Base-by-base conservation (phyloP, 2,329 filamentous ascomycete genomes). In the Neodidymelliopsis sp. region DNA sequence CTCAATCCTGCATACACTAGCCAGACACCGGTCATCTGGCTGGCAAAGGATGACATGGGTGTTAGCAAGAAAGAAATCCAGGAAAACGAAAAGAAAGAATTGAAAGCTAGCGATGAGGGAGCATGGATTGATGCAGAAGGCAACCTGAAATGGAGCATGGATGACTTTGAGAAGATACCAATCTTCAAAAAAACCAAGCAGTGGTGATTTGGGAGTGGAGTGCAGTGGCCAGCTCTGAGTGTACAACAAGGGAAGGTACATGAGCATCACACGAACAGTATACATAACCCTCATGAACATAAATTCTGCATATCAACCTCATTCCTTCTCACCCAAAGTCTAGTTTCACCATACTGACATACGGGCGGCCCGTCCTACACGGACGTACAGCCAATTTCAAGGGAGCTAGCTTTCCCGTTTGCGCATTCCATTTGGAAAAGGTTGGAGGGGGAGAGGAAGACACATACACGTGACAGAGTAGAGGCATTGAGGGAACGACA, bases 61-160 rank as follows among this genome's bases (percentile, higher is more conserved):
- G 66, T 67, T 4, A 70, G 62, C 31, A 65, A 69, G 50, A 62
- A 54, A 6, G 67, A 70, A 37, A 56, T 69, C 8, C 49, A 53
- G 12, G 65, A 70, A 53, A 68, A 65, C 39, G 66, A 69, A 39
- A 55, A 62, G 18, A 53, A 33, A 6, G 68, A 64, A 2, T 40
- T 73, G 33, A 58, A 60, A 29, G 44, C 47, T 35, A 71, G 54
- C 36, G 67, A 72, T 50, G 43, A 66, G 38, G 70, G 69, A 13
- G 69, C 70, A 6, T 71, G 69, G 69, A 45, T 73, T 16, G 67
- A 71, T 34, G 57, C 60, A 23, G 56, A 69, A 10, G 65, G 65
- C 0, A 58, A 49, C 9, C 37, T 72, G 48, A 60, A 57, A 41
- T 72, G 66, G 69, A 64, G 54, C 34, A 57, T 60, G 31, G 57